phyloP scores from a whole-genome alignment of 2,329 filamentous ascomycete genomes.

The Pseudogymnoascus verrucosus region DNA sequence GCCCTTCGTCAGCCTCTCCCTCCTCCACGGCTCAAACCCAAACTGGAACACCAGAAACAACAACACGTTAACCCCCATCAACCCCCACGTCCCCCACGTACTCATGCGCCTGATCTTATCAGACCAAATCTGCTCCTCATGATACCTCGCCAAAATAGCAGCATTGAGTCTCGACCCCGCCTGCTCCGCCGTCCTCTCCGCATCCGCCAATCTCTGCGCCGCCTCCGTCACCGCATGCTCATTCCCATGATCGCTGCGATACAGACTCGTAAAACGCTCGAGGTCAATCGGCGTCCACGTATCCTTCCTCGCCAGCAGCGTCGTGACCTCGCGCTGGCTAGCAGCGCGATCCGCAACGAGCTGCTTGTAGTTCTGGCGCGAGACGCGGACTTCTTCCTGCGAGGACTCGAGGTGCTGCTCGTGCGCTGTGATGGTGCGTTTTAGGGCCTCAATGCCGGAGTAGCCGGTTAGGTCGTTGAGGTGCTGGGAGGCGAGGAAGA shows the following conservation, averaged over 20 bases:
- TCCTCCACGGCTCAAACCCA: constrained; percentile 86
- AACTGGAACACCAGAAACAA: constrained; percentile 81
- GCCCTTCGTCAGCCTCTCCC: constrained; percentile 69
- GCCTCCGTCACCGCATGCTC: constrained; percentile 73
- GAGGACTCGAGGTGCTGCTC: constrained; percentile 51
- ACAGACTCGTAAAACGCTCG: constrained; percentile 88
- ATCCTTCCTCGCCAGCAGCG: constrained; percentile 86
- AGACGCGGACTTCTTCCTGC: constrained; percentile 58
- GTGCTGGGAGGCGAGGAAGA: constrained; percentile 76
- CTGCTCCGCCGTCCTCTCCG: constrained; percentile 74
- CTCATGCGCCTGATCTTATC: constrained; percentile 87
- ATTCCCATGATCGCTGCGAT: constrained; percentile 86
- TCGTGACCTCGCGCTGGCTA: constrained; percentile 92
- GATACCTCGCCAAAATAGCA: constrained; percentile 82
- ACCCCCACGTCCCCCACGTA: constrained; percentile 96
- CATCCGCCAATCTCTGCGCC: constrained; percentile 61
- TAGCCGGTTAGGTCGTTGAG: constrained; percentile 95
- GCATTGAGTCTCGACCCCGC: constrained; percentile 68
- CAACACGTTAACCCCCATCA: constrained; percentile 95
- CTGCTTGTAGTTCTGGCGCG: constrained; percentile 71
- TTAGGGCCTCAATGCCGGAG: constrained; percentile 79
- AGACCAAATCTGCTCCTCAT: constrained; percentile 99
- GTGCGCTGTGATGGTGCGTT: constrained; percentile 64
- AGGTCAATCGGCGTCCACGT: constrained; percentile 81
- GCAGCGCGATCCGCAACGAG: constrained; percentile 75